Base-by-base conservation (phyloP, 1,139 yeast species). In the Sugiyamaella grinbergsii region DNA sequence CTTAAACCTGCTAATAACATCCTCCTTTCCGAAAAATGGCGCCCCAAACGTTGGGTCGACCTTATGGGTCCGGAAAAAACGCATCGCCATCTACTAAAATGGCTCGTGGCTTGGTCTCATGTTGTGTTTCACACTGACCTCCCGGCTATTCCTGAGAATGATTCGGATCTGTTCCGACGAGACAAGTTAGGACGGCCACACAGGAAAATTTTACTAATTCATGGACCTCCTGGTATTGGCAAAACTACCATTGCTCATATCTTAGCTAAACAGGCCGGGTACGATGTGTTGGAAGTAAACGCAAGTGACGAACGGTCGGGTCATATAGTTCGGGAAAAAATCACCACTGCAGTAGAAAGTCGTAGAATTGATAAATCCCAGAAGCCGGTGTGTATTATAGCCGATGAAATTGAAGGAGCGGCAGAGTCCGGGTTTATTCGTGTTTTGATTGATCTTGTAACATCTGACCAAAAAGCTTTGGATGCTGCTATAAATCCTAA, bases 151-250 rank as follows among this genome's bases (percentile, higher is more conserved):
- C 16, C 16, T 6, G 34, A 40, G 18, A 46, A 40, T 15, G 58
- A 41, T 18, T 44, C 49, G 4, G 53, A 49, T n/a, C 28, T 52
- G 42, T 46, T 43, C 38, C 40, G 45, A 29, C 13, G 38, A 11
- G 50, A 47, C 26, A 19, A 28, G 5, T 44, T 49, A 52, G 64
- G 55, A 26, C 74, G 98, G 45, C 98, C 98, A 0, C 71, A 68
- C n/a, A 76, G 76, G 50, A 85, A 81, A 58, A 75, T 93, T 0
- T 65, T 93, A 34, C 71, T 93, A 44, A 77, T 93, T 2, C 89
- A 85, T 64, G 98, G 98, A 0, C 95, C 97, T 0, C 91, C 96
- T 0, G 98, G 98, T 1, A 77, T 87, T n/a, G 98, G 98, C 5
- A 93, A 93, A 66, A 93, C 98, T 0, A 81, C 95, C 0, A 83